phyloP scores from a whole-genome alignment of 1,284 basidiomycete genomes.

The Schizophyllum commune region DNA sequence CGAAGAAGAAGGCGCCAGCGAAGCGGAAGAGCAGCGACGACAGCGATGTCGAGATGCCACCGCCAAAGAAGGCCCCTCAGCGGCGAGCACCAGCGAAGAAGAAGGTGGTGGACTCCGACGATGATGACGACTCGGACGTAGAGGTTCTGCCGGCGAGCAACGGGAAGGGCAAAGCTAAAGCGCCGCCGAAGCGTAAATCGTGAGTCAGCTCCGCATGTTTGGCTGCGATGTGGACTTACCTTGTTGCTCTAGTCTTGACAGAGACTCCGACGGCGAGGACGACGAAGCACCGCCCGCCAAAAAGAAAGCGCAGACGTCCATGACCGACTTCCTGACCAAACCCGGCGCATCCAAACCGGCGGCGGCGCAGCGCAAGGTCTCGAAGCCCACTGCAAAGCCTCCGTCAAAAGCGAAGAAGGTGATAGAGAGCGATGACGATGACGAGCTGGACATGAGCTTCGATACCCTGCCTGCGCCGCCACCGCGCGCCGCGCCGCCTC shows the following conservation, averaged over 20 bases:
- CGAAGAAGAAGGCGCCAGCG: constrained; percentile 18
- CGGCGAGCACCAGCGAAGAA: constrained; percentile 18
- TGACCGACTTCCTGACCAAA: constrained; percentile 47
- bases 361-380: constrained; percentile 36
- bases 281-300: constrained; percentile 27
- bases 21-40: constrained; percentile 14
- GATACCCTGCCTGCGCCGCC: constrained; percentile 24
- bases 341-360: constrained; percentile 33
- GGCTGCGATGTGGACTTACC: background rate
- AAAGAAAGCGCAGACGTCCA: constrained; percentile 34
- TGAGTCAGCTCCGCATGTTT: background rate
- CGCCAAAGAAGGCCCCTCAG: constrained; percentile 17
- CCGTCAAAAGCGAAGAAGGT: constrained; percentile 29
- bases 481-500: constrained; percentile 12
- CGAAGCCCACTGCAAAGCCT: constrained; percentile 45
- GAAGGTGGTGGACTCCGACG: constrained; percentile 7
- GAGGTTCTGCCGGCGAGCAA: constrained; percentile 15
- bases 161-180: constrained; percentile 30
- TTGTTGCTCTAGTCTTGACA: constrained; percentile 7
- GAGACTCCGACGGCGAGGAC: constrained; percentile 15
- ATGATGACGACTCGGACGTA: constrained; percentile 3
- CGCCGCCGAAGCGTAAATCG: constrained; percentile 14
- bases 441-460: constrained; percentile 26
- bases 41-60: constrained; percentile 1
- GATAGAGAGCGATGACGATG: constrained; percentile 27